These are phyloP conservation scores for Acer yangbiense DNA, from an alignment of 345 rosid genomes.

Conservation along the genomic window DNA sequence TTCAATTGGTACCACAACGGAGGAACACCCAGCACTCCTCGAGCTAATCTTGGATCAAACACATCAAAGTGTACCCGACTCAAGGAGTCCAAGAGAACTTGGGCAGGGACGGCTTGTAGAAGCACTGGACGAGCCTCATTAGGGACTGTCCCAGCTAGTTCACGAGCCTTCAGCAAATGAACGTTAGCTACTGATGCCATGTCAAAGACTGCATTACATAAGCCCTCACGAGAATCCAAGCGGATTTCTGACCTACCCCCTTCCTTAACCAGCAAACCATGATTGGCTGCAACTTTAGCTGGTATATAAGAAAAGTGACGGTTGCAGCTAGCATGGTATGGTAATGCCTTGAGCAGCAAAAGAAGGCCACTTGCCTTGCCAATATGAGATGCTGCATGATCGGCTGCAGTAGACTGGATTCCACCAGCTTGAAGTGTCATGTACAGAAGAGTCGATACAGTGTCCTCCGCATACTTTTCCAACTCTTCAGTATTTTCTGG, in stretches of 20 bases:
- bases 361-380: constrained; percentile 96
- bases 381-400: constrained; percentile 89
- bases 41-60: constrained; percentile 71
- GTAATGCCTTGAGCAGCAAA: constrained; percentile 71
- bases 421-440: constrained; percentile 87
- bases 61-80: constrained; percentile 72
- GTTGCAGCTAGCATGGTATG: constrained; percentile 76
- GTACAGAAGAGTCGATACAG: constrained; percentile 74
- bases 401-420: constrained; percentile 73
- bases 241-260: constrained; percentile 61
- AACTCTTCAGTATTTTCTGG: constrained; percentile 70
- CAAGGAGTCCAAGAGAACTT: constrained; percentile 69
- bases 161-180: constrained; percentile 84
- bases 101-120: constrained; percentile 78
- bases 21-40: constrained; percentile 76
- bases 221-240: constrained; percentile 65
- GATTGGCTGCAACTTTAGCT: constrained; percentile 63
- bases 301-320: constrained; percentile 76
- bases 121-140: constrained; percentile 73
- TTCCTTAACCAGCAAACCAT: constrained; percentile 64
- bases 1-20: constrained; percentile 82
- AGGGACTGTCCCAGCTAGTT: constrained; percentile 61
- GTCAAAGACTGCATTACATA: constrained; percentile 70
- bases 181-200: constrained; percentile 86
- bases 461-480: constrained; percentile 89